Base-by-base conservation (phyloP, 192 early-diverging fungal genomes). In the Entomortierella chlamydospora region DNA sequence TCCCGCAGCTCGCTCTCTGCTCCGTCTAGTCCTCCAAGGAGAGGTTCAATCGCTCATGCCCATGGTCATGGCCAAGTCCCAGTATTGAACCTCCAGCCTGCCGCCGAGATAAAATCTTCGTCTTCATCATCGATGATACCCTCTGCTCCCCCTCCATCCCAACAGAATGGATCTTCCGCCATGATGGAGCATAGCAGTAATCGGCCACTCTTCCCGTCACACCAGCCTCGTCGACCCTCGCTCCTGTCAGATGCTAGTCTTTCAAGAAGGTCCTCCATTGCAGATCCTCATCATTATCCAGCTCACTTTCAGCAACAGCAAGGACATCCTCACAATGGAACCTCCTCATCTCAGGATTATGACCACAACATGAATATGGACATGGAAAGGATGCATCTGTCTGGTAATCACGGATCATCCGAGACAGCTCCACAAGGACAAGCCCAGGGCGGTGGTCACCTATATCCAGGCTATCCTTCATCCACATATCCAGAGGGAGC, bases 321-420 rank as follows among this genome's bases (percentile, higher is more conserved):
- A 47, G 37, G 31, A 8, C 64, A 65, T 12, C 45, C 45, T 47
- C 45, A 47, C 20, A 20, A 4, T 4, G 15, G 45, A 34, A 20
- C 18, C 5, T 47, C 45, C 12, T 6, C 22, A 31, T 42, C 42
- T 11, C 73, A 64, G 57, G 76, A 79, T 22, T 79, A 79, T 25
- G 76, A 70, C 42, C 68, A 79, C 30, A 64, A 79, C 28, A 79
- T 79, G 76, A 58, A 70, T 47, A 53, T 61, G 33, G 60, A 78
- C 49, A 78, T 78, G 73, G 73, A 78, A 43, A 49, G 61, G 37
- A 78, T 78, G 76, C 76, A 79, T 0, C 39, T 79, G 30, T 61
- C 61, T 8, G 51, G 51, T 7, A 37, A 18, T 20, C 57, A 73
- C 30, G 53, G 61, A 41, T 43, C 61, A 60, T 58, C 66, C 0